Evolutionary conservation across 371 early-diverging fungal genomes (phyloP).

Genomic region (Dichotomocladium elegans): DNA sequence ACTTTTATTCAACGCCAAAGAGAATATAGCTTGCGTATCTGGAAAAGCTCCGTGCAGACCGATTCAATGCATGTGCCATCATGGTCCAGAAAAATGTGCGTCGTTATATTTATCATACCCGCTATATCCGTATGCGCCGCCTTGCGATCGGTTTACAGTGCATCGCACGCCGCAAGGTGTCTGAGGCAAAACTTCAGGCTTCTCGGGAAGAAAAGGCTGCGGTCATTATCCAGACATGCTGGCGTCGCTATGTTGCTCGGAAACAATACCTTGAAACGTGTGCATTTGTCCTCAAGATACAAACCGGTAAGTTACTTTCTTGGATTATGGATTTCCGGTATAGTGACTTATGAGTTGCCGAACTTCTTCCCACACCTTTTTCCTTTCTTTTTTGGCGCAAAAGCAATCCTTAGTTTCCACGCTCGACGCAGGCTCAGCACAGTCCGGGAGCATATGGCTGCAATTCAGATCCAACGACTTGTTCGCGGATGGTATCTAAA

Average conservation of each 20-base stretch:
- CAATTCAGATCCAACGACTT: conserved; percentile 67
- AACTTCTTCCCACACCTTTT: too few species aligned
- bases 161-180: conserved; percentile 55
- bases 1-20: too few species aligned
- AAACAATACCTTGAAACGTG: conserved; percentile 43
- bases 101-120: conserved; percentile 61
- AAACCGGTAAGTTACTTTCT: conserved; percentile 28
- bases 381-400: not conserved
- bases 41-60: conserved; percentile 83
- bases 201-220: conserved; percentile 74
- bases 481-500: conserved; percentile 47
- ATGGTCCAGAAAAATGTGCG: conserved; percentile 88
- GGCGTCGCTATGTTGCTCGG: conserved; percentile 63
- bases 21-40: conserved; percentile 71
- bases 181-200: conserved; percentile 43
- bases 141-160: conserved; percentile 56
- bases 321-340: too few species aligned
- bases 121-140: conserved; percentile 56
- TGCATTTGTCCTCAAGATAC: conserved; percentile 20
- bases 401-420: conserved; percentile 46
- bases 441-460: conserved; percentile 58
- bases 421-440: conserved; percentile 41
- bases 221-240: conserved; percentile 63
- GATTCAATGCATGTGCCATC: conserved; percentile 72
- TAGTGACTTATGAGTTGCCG: too few species aligned